Percentiles rank a stretch among this genome's conserved stretches.
These are phyloP conservation scores for Populus simonii DNA, from an alignment of 345 rosid genomes.

Conservation along the genomic window DNA sequence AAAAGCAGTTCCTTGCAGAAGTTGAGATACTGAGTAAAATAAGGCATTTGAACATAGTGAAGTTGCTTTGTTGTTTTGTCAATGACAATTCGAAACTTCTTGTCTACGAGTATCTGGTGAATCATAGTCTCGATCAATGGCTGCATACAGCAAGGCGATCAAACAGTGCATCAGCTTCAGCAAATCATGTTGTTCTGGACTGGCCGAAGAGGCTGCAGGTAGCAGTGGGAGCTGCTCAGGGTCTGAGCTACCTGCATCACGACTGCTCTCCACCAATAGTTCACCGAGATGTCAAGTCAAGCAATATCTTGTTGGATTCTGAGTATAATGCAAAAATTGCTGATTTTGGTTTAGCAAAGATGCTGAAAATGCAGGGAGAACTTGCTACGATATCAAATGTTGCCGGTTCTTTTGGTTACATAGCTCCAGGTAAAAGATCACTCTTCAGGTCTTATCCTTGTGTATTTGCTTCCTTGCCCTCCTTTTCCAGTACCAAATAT, in stretches of 20 bases:
- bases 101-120: conserved; percentile 24
- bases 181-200: conserved; percentile 7
- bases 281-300: conserved; percentile 29
- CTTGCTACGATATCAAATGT: conserved; percentile 14
- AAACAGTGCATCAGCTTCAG: neutral
- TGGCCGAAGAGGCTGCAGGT: conserved; percentile 23
- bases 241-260: conserved; percentile 24
- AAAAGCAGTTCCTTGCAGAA: conserved; percentile 23
- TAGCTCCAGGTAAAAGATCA: conserved; percentile 23
- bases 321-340: conserved; percentile 28
- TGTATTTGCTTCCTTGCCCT: neutral
- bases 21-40: conserved; percentile 16
- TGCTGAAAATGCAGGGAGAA: conserved; percentile 1
- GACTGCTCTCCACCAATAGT: conserved; percentile 14
- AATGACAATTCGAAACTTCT: conserved; percentile 18
- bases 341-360: conserved; percentile 27
- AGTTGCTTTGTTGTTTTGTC: conserved; percentile 24
- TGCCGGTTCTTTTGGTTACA: conserved; percentile 21
- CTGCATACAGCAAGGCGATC: conserved; percentile 8
- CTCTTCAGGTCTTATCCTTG: neutral
- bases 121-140: conserved; percentile 24
- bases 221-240: conserved; percentile 26
- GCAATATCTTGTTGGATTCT: conserved; percentile 27
- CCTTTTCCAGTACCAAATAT: neutral
- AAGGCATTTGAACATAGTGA: conserved; percentile 31